Evolutionary conservation across 768 basidiomycete genomes (phyloP).

Genomic region (Leccinum truebloodii): DNA sequence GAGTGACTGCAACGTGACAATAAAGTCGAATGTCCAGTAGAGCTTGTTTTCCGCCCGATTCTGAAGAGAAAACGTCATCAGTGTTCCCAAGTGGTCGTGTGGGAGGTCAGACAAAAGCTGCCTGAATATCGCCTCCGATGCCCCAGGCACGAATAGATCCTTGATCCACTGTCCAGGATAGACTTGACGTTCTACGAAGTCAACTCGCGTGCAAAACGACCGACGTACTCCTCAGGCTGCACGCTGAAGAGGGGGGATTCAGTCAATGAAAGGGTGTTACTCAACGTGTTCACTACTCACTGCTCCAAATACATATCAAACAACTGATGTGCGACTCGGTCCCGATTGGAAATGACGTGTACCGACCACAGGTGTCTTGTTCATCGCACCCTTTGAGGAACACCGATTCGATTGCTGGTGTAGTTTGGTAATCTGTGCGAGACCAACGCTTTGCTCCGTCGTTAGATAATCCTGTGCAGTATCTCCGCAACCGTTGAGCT

Average conservation of each 20-base stretch:
- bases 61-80: slow-evolving; percentile 33
- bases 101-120: slow-evolving; percentile 24
- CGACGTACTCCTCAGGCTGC: slow-evolving; percentile 47
- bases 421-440: slow-evolving; percentile 56
- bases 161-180: slow-evolving; percentile 37
- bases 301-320: slow-evolving; percentile 71
- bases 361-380: slow-evolving; percentile 51
- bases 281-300: slow-evolving; percentile 48
- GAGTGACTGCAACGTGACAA: slow-evolving; percentile 31
- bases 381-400: slow-evolving; percentile 56
- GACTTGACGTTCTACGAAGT: slow-evolving; percentile 44
- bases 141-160: slow-evolving; percentile 33
- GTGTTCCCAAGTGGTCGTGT: slow-evolving; percentile 17
- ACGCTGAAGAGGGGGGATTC: slow-evolving; percentile 34
- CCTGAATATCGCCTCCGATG: slow-evolving; percentile 19
- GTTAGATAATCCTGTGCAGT: not conserved
- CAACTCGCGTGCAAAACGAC: slow-evolving; percentile 47
- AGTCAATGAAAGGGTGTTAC: not conserved
- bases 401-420: slow-evolving; percentile 61
- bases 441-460: slow-evolving; percentile 44
- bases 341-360: slow-evolving; percentile 69
- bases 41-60: slow-evolving; percentile 57
- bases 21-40: slow-evolving; percentile 49
- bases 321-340: slow-evolving; percentile 62
- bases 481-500: not conserved